phyloP scores from a whole-genome alignment of 345 rosid species.

The Populus pruinosa region DNA sequence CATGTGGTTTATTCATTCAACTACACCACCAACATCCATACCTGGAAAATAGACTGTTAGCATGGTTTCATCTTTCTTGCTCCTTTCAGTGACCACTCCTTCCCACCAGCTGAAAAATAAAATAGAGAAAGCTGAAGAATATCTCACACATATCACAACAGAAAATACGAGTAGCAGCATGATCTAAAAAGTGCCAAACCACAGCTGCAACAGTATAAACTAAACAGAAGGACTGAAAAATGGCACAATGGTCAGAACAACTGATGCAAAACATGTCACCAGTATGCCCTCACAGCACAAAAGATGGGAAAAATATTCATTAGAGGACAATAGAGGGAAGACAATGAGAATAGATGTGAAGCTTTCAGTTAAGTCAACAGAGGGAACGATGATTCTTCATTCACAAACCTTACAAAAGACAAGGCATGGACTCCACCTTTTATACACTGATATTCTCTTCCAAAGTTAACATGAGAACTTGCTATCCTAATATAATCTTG shows the following conservation, averaged over 20 bases:
- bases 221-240: background rate
- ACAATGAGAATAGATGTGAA: too few species aligned
- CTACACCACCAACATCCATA: slow-evolving; percentile 12
- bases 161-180: background rate
- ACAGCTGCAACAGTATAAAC: background rate
- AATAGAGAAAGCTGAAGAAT: slow-evolving; percentile 1
- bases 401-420: background rate
- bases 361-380: too few species aligned
- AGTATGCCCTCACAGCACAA: background rate
- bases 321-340: too few species aligned
- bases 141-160: background rate
- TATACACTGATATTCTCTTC: too few species aligned
- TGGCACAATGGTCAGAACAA: background rate
- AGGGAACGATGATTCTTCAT: too few species aligned
- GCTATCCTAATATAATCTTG: background rate
- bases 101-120: slow-evolving; percentile 81
- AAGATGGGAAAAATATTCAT: background rate
- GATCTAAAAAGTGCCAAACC: background rate
- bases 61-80: slow-evolving; percentile 67
- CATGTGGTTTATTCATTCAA: background rate
- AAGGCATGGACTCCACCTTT: background rate
- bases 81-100: slow-evolving; percentile 79
- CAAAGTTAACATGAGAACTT: background rate
- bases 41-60: slow-evolving; percentile 80
- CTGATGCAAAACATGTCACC: background rate